A percentile compares a stretch with the other conserved stretches of the same genome.
Conservation (phyloP, 495 filamentous ascomycete genomes). For the Parathielavia appendiculata region DNA sequence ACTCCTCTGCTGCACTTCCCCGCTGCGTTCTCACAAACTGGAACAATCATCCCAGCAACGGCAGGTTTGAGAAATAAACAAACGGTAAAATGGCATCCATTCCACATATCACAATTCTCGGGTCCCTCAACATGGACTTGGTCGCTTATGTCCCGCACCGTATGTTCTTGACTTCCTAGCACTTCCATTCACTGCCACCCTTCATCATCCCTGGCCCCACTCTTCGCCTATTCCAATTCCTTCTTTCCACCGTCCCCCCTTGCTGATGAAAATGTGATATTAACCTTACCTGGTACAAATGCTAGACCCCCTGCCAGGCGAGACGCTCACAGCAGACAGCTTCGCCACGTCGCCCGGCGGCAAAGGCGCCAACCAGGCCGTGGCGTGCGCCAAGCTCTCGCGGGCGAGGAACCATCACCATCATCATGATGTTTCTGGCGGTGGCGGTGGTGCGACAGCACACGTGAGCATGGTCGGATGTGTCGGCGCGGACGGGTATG, state of each 20-base stretch:
- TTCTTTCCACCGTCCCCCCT: too few species aligned
- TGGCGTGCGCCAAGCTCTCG: conserved; percentile 58
- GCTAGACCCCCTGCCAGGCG: conserved; percentile 65
- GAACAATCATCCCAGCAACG: neutral
- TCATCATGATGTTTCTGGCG: conserved; percentile 4
- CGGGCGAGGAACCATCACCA: conserved; percentile 14
- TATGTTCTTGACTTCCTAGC: neutral
- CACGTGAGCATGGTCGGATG: conserved; percentile 70
- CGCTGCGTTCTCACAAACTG: too few species aligned
- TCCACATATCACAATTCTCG: conserved; percentile 66
- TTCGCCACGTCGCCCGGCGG: conserved; percentile 81
- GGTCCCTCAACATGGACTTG: conserved; percentile 91
- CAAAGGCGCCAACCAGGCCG: conserved; percentile 95
- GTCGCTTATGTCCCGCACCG: conserved; percentile 75
- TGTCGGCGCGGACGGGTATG: conserved; percentile 69
- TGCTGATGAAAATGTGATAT: neutral
- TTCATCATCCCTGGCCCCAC: neutral
- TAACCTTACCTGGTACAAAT: too few species aligned
- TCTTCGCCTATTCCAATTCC: too few species aligned
- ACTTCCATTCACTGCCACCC: neutral
- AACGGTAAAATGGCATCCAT: conserved; percentile 19
- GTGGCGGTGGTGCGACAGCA: conserved; percentile 37
- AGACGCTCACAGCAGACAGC: conserved; percentile 75
- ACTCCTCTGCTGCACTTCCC: neutral
- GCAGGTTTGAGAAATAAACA: neutral